Base-by-base conservation (phyloP, 1,284 basidiomycete species). In the Sanguinoderma infundibulare region DNA sequence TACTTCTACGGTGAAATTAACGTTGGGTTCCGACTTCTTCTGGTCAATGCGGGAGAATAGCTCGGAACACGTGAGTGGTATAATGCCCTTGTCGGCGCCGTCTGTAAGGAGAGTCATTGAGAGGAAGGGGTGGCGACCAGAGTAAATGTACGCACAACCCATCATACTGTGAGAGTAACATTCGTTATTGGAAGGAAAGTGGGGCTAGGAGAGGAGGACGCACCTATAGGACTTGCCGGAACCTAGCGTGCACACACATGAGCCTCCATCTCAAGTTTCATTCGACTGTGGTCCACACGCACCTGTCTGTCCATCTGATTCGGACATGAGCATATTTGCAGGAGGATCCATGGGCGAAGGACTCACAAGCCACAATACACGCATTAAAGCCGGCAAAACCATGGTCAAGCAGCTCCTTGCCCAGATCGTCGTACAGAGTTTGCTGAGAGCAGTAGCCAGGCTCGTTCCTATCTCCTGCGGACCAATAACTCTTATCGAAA, bases 401-500 rank as follows among this genome's bases (percentile, higher is more conserved):
- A 76, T 98, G 96, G 74, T 98, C 92, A 69, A 99, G 82, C 55
- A 99, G 79, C 72, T 98, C 97, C 75, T 92, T 91, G 49, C 98
- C 98, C 36, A 99, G 78, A 80, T 98, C 97, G 68, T 97, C 89
- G 76, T 95, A 98, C 61, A 98, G 80, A 0, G 95, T 98, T 74
- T 96, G 89, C 74, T 98, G 96, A 7, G 91, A 94, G 68, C 95
- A 96, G 72, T 98, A 98, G 14, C 82, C 80, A 0, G 93, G 90
- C 59, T 97, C 96, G 70, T 95, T 90, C 69, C 92, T 85, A 10
- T 91, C 82, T 1, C 95, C 94, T 7, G 95, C 95, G 52, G 93
- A 95, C 95, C 95, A 96, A 74, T 98, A 98, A 61, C 90, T 93
- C 83, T 95, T 96, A 84, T 98, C 96, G 70, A 97, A 98, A 62